Conservation (phyloP, 441 rosid genomes). For the Capsella rubella region DNA sequence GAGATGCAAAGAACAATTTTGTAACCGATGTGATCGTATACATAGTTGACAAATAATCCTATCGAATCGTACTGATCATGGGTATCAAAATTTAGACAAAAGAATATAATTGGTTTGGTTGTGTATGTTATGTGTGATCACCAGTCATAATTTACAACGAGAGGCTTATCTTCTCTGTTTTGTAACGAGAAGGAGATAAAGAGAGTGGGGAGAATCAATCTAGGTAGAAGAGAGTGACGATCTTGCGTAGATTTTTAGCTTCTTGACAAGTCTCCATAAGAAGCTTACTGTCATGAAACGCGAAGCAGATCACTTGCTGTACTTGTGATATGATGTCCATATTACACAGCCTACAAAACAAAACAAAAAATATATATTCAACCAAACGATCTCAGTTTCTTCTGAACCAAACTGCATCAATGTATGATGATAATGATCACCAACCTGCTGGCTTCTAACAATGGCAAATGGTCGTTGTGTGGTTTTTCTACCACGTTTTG, state of each 20-base stretch:
- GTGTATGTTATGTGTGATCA: conserved; percentile 15
- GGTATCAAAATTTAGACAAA: conserved; percentile 33
- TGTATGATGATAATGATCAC: neutral
- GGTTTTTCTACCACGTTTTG: conserved; percentile 97
- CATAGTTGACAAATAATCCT: conserved; percentile 19
- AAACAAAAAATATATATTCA: neutral
- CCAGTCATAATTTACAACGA: conserved; percentile 36
- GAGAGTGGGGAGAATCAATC: conserved; percentile 53
- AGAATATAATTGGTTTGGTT: conserved; percentile 16
- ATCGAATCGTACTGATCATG: neutral
- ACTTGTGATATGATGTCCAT: conserved; percentile 95
- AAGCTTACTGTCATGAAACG: conserved; percentile 92
- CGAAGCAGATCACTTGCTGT: conserved; percentile 96
- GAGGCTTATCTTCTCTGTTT: conserved; percentile 21
- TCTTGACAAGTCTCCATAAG: conserved; percentile 98
- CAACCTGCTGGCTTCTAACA: conserved; percentile 93
- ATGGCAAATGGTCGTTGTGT: conserved; percentile 89
- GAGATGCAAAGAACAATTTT: too few relatives aligned
- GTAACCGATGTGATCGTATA: neutral
- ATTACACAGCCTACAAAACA: conserved; percentile 77
- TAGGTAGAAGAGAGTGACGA: conserved; percentile 75
- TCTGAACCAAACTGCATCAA: neutral
- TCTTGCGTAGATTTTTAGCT: conserved; percentile 89
- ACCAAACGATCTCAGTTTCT: neutral
- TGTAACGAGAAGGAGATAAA: conserved; percentile 26